Base-by-base conservation (phyloP, 495 filamentous ascomycete genomes). In the Xylaria castorea region DNA sequence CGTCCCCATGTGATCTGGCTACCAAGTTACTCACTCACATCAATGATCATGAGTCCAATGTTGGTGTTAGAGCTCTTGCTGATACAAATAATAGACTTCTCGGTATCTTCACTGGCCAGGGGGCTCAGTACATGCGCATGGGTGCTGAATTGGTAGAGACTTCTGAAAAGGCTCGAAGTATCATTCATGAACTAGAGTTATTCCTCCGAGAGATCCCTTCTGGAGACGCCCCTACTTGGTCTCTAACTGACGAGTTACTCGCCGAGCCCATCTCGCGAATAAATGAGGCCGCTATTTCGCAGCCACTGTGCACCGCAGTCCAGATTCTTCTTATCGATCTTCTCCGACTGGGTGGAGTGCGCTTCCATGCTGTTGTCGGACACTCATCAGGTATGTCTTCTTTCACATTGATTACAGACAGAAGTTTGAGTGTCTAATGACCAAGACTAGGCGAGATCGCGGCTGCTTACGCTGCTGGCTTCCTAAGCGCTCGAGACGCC, bases 61-160 rank as follows among this genome's bases (percentile, higher is more conserved):
- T 27, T 27, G 60, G 38, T 9, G 38, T 44, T 25, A 44, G 36
- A 22, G 27, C 25, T 48, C 27, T 50, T 48, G 22, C 40, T 48
- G 42, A 58, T 1, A 42, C 34, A 3, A 46, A 22, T 3, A 42
- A 38, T 38, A 63, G 77, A 66, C 80, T 87, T 14, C 79, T 88
- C 22, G 86, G 85, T 22, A 71, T 89, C 30, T 89, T 89, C 71
- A 92, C 89, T 25, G 91, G 91, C 8, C 91, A 93, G 74, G 91
- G 91, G 18, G 89, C 90, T 0, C 91, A 93, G 72, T 92, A 89
- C 87, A 79, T 86, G 14, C 78, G 77, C 6, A 92, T 92, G 89
- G 88, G 85, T 16, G 79, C 78, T 22, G 63, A 66, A 48, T 22
- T 66, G 16, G 36, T 66, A 20, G 27, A 66, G n/a, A 8, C 81